Conservation (phyloP, 108 stramenopile genomes). For the Pseudonitzschia multiseries region DNA sequence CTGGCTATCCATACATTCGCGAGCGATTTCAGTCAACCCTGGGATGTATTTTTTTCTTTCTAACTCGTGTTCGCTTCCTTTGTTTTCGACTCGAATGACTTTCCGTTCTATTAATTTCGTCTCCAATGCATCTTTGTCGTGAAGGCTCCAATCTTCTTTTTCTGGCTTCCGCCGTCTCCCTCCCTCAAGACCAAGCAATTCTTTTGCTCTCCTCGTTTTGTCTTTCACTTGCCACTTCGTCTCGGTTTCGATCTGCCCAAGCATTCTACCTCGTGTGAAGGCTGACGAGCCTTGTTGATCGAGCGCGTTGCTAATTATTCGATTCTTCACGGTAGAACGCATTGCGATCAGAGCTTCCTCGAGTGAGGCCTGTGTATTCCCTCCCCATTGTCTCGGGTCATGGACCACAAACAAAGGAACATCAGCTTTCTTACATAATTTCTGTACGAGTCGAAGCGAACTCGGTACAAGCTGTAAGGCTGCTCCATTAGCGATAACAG, state of each 20-base stretch:
- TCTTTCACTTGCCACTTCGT: conserved; percentile 66
- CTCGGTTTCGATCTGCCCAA: conserved; percentile 75
- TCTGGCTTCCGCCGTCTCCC: conserved; percentile 24
- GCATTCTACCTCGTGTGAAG: conserved; percentile 68
- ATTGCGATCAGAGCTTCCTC: conserved; percentile 64
- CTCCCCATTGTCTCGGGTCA: conserved; percentile 79
- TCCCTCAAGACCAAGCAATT: conserved; percentile 30
- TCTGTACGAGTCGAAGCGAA: conserved; percentile 64
- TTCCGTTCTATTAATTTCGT: conserved; percentile 46
- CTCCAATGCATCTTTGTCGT: conserved; percentile 47
- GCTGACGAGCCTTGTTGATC: conserved; percentile 63
- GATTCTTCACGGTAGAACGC: conserved; percentile 56
- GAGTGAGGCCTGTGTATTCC: conserved; percentile 60
- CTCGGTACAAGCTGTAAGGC: conserved; percentile 84
- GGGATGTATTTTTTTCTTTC: conserved; percentile 17
- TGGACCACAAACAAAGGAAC: conserved; percentile 80
- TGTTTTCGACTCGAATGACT: conserved; percentile 25
- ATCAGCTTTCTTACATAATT: conserved; percentile 65
- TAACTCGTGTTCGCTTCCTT: neutral
- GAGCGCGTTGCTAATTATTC: conserved; percentile 51
- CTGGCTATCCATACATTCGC: conserved; percentile 8
- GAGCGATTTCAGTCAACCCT: conserved; percentile 25
- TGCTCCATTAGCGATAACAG: conserved; percentile 83
- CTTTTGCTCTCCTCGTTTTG: conserved; percentile 50
- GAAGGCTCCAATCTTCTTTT: conserved; percentile 68